Evolutionary conservation across 1,284 basidiomycete species (phyloP), one percentile per base, ranked within the genome.

Genomic region (Malassezia dermatis): DNA sequence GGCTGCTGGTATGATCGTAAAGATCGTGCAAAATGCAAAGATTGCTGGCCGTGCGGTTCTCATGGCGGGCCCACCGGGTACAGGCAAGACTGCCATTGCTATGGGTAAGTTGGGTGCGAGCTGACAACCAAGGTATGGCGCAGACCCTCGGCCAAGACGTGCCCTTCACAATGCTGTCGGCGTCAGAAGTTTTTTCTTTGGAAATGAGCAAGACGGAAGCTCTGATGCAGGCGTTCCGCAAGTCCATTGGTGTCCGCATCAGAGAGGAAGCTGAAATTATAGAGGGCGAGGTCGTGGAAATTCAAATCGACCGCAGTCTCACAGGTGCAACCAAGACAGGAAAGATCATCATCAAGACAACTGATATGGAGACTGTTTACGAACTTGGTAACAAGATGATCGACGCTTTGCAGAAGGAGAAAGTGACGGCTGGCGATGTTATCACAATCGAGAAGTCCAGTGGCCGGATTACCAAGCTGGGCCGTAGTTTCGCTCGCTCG

Each of bases 381-480:
- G 94, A 98, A 77, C 81, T 98, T 17, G 94, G 94, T 8, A 90
- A 86, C 56, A 98, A 98, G 80, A 98, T 98, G 94, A 96, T 98
- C 59, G 93, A 98, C 69, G 85, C 90, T 8, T 77, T 98, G 37
- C 86, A 89, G 47, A 94, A 93, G 76, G 91, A 98, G 78, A 98
- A 96, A 74, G 87, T 98, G 13, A 81, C 90, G 3, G 93, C 93
- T 0, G 93, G 94, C 27, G 93, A 98, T 70, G 86, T 98, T 12
- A 85, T 98, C 61, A 83, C 87, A 43, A 95, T 98, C 66, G 93
- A 98, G 80, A 96, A 98, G 76, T 88, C 89, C 1, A 77, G 89
- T 27, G 94, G 93, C n/a, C 89, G 90, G 75, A 86, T 98, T 65
- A 86, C 89, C 31, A 96, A 98, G 80, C 82, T 96, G 15, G 93